Evolutionary conservation across 768 basidiomycete species (phyloP).

Genomic region (Lactarius indigo): DNA sequence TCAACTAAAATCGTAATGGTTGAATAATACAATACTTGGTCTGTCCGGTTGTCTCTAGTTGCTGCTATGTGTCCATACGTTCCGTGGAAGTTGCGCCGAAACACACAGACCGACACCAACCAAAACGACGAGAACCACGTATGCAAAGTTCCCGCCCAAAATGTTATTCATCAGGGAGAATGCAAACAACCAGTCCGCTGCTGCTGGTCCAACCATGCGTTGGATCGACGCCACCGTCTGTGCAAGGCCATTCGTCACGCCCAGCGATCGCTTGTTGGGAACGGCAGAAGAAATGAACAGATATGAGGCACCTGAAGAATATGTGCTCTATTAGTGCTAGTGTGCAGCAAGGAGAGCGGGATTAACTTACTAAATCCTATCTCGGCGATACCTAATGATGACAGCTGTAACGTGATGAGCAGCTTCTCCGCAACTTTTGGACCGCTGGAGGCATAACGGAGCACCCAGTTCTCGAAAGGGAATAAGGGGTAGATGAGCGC

Average conservation of each 20-base stretch:
- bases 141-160: background rate
- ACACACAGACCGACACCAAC: background rate
- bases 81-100: background rate
- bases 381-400: background rate
- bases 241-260: conserved; percentile 58
- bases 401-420: background rate
- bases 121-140: background rate
- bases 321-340: background rate
- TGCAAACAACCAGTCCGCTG: conserved; percentile 61
- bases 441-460: background rate
- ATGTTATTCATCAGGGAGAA: conserved; percentile 44
- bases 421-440: background rate
- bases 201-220: conserved; percentile 48
- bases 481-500: conserved; percentile 29
- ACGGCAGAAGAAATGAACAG: conserved; percentile 63
- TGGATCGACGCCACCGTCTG: conserved; percentile 37
- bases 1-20: background rate
- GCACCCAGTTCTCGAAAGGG: conserved; percentile 23
- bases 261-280: conserved; percentile 59
- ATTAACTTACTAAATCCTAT: background rate
- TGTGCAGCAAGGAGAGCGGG: background rate
- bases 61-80: background rate
- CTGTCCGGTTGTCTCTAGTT: background rate
- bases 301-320: conserved; percentile 53
- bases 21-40: background rate